Evolutionary conservation across 495 filamentous ascomycete genomes (phyloP), one percentile per base, ranked within the genome.

Genomic region (Jackrogersella minutella): DNA sequence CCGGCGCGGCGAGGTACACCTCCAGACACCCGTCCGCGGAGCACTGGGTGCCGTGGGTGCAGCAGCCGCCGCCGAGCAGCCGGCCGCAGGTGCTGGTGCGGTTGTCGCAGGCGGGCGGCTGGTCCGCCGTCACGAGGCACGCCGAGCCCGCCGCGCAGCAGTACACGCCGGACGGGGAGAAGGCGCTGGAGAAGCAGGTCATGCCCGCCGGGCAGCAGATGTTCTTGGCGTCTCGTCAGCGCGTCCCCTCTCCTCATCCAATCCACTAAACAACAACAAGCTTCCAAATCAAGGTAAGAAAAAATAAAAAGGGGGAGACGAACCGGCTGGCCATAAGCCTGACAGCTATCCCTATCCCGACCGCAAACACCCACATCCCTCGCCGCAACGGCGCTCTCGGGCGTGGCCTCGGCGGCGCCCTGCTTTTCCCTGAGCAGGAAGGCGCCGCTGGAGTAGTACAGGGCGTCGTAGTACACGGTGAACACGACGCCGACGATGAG

Each of bases 391-490:
- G 8, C 36, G n/a, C n/a, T n/a, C 36, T 17, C 37, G 14, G 17
- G 8, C 49, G 10, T 36, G 6, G n/a, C 30, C 16, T 36, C 16
- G 11, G 17, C 8, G 13, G 30, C 11, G 14, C 31, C 37, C 64
- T 1, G 19, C 30, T 30, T 57, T 60, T 60, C 39, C 24, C 64
- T 54, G 36, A 61, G 37, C 28, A 70, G 43, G 44, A 66, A 66
- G 14, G 62, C 66, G 34, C 66, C 66, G 62, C 62, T 62, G 13
- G 61, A 61, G n/a, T 70, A 70, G 40, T 70, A 70, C 50, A 66
- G 17, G 46, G 56, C 57, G 46, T 66, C 56, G 57, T 70, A 70
- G 52, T 70, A 70, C 6, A 66, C 66, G 30, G 66, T 62, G 39
- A 66, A 66, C 6, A 70, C 66, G 51, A 70, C 51, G 43, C 66